Conservation (phyloP, 2,329 filamentous ascomycete genomes). For the Aspergillus ustus region DNA sequence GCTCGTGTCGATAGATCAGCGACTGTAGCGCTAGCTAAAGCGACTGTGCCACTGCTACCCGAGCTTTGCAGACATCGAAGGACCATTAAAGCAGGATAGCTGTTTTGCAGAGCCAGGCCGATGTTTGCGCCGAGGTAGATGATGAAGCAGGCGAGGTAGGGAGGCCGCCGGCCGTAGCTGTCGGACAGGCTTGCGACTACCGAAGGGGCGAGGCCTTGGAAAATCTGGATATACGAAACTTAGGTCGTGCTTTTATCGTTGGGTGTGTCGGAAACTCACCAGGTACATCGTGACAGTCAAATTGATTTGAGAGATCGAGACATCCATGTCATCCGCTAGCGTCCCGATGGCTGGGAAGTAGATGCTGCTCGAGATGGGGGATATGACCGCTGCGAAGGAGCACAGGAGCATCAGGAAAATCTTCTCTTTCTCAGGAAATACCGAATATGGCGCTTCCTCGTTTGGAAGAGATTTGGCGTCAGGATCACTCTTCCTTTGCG, state of each 20-base stretch:
- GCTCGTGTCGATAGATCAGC: slow-evolving; percentile 71
- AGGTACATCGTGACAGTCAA: slow-evolving; percentile 31
- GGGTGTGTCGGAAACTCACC: background rate
- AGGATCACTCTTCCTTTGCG: too few relatives aligned
- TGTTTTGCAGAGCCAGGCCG: slow-evolving; percentile 42
- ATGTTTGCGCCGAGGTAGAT: slow-evolving; percentile 46
- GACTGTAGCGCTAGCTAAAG: slow-evolving; percentile 71
- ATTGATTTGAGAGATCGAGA: slow-evolving; percentile 39
- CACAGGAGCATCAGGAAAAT: too few relatives aligned
- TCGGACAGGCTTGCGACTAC: too few relatives aligned
- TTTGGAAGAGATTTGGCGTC: too few relatives aligned
- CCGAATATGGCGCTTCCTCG: too few relatives aligned
- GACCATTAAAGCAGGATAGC: slow-evolving; percentile 39
- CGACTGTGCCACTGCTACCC: slow-evolving; percentile 70
- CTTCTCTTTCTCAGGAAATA: too few relatives aligned
- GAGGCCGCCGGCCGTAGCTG: too few relatives aligned
- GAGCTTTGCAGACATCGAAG: slow-evolving; percentile 44
- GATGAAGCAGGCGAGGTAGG: slow-evolving; percentile 12
- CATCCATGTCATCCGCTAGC: slow-evolving; percentile 35
- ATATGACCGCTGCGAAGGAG: slow-evolving; percentile 45
- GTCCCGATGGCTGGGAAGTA: slow-evolving; percentile 48
- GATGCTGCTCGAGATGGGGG: slow-evolving; percentile 49
- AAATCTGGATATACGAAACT: too few relatives aligned
- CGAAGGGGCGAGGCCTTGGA: too few relatives aligned
- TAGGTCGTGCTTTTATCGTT: too few relatives aligned